Conservation (phyloP, 768 basidiomycete species). For the Auriculariales sp. region DNA sequence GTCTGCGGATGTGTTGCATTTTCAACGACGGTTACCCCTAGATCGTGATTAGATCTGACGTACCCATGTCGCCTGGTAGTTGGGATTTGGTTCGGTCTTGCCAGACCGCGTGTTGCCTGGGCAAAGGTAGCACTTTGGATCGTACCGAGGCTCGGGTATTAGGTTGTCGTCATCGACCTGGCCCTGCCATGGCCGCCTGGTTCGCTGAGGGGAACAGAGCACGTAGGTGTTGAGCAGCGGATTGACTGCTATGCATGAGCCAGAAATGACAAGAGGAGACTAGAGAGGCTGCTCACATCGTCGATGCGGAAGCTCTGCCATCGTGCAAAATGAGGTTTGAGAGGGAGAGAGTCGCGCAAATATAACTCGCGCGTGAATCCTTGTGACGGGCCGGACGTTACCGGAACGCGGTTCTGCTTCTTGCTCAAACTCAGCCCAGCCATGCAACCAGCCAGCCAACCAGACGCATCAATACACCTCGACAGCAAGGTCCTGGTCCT, state of each 20-base stretch:
- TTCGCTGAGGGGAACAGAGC: conserved; percentile 82
- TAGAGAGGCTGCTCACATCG: conserved; percentile 32
- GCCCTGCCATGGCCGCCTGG: conserved; percentile 82
- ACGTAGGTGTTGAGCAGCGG: conserved; percentile 64
- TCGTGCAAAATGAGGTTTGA: background rate
- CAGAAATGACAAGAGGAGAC: conserved; percentile 3
- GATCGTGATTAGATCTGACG: background rate
- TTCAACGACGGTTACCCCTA: background rate
- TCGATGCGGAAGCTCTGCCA: conserved; percentile 45
- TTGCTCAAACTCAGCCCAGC: no score
- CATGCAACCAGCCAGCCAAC: no score
- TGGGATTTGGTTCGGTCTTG: conserved; percentile 46
- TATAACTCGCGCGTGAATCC: no score
- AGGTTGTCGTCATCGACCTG: conserved; percentile 52
- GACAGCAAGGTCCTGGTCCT: background rate
- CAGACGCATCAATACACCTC: background rate
- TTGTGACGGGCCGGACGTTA: no score
- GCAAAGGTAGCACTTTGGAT: conserved; percentile 72
- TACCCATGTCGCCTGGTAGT: conserved; percentile 49
- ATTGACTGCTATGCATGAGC: conserved; percentile 37
- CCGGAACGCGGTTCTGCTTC: no score
- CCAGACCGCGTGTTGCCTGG: conserved; percentile 68
- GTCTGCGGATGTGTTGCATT: conserved; percentile 9
- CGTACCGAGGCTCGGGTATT: conserved; percentile 39
- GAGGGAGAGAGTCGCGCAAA: background rate